phyloP scores from a whole-genome alignment of 176 grass and related monocot genomes.

The Saccharum officinarum region DNA sequence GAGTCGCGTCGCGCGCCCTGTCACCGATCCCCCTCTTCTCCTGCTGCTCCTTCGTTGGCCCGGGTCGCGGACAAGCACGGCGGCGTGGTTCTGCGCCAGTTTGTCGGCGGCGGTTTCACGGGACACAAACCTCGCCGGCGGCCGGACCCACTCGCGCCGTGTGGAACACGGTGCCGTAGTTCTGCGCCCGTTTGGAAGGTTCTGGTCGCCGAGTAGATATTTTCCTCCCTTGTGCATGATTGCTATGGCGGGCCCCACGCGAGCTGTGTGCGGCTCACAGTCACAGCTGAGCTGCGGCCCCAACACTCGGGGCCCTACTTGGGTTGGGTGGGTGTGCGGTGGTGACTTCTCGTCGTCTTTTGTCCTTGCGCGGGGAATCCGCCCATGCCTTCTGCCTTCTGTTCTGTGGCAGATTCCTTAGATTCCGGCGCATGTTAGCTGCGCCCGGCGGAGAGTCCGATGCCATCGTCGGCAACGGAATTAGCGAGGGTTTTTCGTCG shows the following conservation, averaged over 20 bases:
- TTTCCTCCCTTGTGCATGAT: background rate
- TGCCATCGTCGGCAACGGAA: too few species aligned
- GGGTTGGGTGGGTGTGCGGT: background rate
- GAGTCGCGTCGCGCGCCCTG: background rate
- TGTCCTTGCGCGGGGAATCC: slow-evolving; percentile 22
- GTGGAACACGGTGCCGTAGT: too few species aligned
- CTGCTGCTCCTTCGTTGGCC: background rate
- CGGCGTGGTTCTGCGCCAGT: background rate
- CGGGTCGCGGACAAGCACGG: background rate
- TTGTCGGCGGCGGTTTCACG: background rate
- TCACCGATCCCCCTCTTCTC: background rate
- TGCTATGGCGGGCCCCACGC: background rate
- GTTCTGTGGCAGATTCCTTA: slow-evolving; percentile 6
- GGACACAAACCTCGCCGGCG: background rate
- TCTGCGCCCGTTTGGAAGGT: background rate
- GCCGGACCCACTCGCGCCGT: background rate
- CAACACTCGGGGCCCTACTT: background rate
- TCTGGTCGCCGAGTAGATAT: slow-evolving; percentile 16
- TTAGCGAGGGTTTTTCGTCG: too few species aligned
- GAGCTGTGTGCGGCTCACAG: slow-evolving; percentile 7
- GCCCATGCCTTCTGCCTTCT: background rate
- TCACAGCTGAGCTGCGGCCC: background rate
- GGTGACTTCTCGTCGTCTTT: background rate
- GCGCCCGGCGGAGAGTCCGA: background rate
- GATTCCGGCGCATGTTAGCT: slow-evolving; percentile 20